A percentile compares a stretch with the other conserved stretches of the same genome.
Evolutionary conservation across 495 filamentous ascomycete species (phyloP).

Genomic region (Hypomontagnella monticulosa): DNA sequence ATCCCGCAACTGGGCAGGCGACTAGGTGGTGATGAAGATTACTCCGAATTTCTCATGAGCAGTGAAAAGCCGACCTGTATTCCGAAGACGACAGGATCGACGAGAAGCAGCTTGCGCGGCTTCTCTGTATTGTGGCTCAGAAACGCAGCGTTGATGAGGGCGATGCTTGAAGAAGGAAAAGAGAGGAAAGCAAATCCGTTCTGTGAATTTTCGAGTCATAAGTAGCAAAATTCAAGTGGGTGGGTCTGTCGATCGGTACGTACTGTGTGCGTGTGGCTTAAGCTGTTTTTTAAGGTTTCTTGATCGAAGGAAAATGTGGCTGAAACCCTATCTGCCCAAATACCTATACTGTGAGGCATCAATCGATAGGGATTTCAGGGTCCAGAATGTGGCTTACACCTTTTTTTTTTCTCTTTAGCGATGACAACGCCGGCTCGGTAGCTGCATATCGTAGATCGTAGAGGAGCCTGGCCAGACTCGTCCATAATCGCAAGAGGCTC

Average conservation of each 20-base stretch:
- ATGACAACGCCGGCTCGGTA: constrained; percentile 5
- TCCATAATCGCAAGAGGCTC: background rate
- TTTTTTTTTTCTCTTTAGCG: constrained; percentile 5
- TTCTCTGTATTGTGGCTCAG: constrained; percentile 94
- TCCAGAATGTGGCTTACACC: too few species aligned
- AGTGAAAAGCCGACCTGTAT: constrained; percentile 45
- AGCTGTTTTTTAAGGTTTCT: background rate
- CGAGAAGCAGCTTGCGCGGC: constrained; percentile 52
- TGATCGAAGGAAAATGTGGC: too few species aligned
- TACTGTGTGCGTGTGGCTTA: constrained; percentile 18
- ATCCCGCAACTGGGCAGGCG: constrained; percentile 49
- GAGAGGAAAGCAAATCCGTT: constrained; percentile 30
- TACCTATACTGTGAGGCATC: too few species aligned
- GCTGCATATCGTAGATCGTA: constrained; percentile 18
- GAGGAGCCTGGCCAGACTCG: constrained; percentile 29
- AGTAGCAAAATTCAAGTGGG: constrained; percentile 7
- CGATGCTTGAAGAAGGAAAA: constrained; percentile 74
- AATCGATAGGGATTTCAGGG: too few species aligned
- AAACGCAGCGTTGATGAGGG: constrained; percentile 99
- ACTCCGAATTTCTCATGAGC: constrained; percentile 99
- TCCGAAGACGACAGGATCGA: constrained; percentile 40
- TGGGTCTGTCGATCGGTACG: constrained; percentile 37
- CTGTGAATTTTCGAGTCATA: constrained; percentile 43
- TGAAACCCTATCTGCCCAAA: too few species aligned
- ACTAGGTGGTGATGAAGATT: constrained; percentile 77